Base-by-base conservation (phyloP, 139 green algal species). In the Closterium sp. region DNA sequence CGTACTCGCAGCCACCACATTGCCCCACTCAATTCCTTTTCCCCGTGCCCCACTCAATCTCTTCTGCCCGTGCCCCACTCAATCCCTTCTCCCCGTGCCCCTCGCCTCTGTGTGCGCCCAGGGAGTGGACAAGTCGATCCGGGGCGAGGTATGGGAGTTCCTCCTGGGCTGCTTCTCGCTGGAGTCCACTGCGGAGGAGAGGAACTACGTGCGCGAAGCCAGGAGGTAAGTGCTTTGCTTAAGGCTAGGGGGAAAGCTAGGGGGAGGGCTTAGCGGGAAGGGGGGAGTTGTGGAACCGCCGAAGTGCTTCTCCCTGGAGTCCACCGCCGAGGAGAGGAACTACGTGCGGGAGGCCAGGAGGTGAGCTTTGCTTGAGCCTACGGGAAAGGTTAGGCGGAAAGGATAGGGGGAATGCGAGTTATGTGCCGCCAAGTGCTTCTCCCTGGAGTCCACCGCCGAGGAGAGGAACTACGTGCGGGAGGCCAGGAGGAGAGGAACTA, bases 131-230 rank as follows among this genome's bases (percentile, higher is more conserved):
- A 25, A 88, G 31, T 55, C 64, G 8, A 90, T 91, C 10, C 89
- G 89, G 31, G 66, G n/a, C 4, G 89, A 91, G 55, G 89, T 91
- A 23, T 91, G 69, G 89, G 89, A 91, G 89, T 89, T 88, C 28
- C 89, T 91, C 64, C 89, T 91, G 1, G 55, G 89, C 64, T 88
- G 64, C 69, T 91, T 35, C n/a, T 30, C 64, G 16, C 64, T 33
- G 5, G 31, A 87, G 16, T 88, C 25, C 4, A 91, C 88, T 25
- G 81, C 33, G 2, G 88, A 87, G 23, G 88, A 91, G 4, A 76
- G 88, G 28, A 35, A 33, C 64, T 28, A 55, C 21, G 31, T 91
- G 31, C 38, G 88, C 21, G 34, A 88, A 28, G 66, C 55, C n/a
- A 33, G 88, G 28, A 91, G 88, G 88, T 91, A 25, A 21, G 88